phyloP scores from a whole-genome alignment of 345 rosid genomes.

The Garcia nutans region DNA sequence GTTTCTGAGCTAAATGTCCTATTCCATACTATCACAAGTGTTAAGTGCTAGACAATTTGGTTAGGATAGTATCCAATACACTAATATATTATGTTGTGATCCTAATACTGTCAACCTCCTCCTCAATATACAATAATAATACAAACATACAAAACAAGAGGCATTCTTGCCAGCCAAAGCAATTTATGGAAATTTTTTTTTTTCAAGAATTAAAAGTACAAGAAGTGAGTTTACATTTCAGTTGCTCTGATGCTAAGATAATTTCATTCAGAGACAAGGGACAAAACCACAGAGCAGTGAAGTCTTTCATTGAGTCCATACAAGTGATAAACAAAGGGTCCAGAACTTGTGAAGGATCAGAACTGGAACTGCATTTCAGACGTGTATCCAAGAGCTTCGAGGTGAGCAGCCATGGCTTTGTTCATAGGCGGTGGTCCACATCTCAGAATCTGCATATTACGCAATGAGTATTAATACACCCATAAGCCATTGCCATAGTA shows the following conservation, averaged over 20 bases:
- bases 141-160: not conserved
- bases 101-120: too few relatives aligned
- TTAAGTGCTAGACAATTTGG: too few relatives aligned
- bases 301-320: slow-evolving; percentile 7
- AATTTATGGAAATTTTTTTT: slow-evolving; percentile 1
- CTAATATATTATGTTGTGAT: too few relatives aligned
- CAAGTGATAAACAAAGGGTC: slow-evolving; percentile 1
- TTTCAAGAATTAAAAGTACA: not conserved
- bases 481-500: not conserved
- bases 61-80: too few relatives aligned
- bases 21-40: too few relatives aligned
- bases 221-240: not conserved
- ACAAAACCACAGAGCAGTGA: not conserved
- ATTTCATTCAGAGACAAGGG: not conserved
- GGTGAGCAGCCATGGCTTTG: slow-evolving; percentile 63
- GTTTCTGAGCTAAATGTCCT: too few relatives aligned
- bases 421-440: slow-evolving; percentile 98
- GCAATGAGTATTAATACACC: not conserved
- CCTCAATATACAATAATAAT: too few relatives aligned
- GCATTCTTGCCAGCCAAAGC: not conserved
- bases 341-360: slow-evolving; percentile 34
- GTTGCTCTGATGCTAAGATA: not conserved
- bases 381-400: slow-evolving; percentile 71
- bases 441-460: slow-evolving; percentile 60
- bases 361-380: slow-evolving; percentile 96